phyloP scores from a whole-genome alignment of 1,284 basidiomycete genomes.

The Malassezia arunalokei region DNA sequence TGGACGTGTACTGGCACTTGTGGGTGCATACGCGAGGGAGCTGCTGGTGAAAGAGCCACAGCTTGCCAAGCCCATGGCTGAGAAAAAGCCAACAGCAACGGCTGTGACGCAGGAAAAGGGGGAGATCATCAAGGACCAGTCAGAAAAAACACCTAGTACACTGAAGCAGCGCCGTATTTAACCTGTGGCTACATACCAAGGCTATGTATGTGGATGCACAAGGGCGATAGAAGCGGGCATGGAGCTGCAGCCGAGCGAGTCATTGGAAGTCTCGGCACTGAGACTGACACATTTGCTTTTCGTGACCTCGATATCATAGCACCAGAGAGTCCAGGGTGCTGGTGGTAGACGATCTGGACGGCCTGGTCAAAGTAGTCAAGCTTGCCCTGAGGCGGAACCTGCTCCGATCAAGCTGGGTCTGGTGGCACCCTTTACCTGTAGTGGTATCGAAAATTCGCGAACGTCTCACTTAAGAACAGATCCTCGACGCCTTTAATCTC shows the following conservation, averaged over 20 bases:
- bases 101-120: not conserved
- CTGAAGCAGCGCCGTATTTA: not conserved
- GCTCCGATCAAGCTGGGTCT: conserved; percentile 28
- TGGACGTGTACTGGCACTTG: conserved; percentile 12
- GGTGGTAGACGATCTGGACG: conserved; percentile 28
- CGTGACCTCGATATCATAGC: not conserved
- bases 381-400: conserved; percentile 18
- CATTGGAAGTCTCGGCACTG: not conserved
- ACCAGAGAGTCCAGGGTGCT: conserved; percentile 35
- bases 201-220: not conserved
- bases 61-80: not conserved
- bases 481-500: conserved; percentile 33
- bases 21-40: conserved; percentile 13
- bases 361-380: conserved; percentile 30
- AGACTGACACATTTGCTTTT: not conserved
- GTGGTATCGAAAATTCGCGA: conserved; percentile 37
- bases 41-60: conserved; percentile 1
- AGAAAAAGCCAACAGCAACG: not conserved
- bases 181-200: not conserved
- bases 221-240: not conserved
- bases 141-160: not conserved
- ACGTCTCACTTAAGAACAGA: conserved; percentile 39
- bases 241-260: not conserved
- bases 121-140: not conserved
- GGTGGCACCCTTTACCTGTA: conserved; percentile 31